These are phyloP conservation scores for Aspergillaceae sp. DNA, from an alignment of 2,329 filamentous ascomycete genomes.

Conservation along the genomic window DNA sequence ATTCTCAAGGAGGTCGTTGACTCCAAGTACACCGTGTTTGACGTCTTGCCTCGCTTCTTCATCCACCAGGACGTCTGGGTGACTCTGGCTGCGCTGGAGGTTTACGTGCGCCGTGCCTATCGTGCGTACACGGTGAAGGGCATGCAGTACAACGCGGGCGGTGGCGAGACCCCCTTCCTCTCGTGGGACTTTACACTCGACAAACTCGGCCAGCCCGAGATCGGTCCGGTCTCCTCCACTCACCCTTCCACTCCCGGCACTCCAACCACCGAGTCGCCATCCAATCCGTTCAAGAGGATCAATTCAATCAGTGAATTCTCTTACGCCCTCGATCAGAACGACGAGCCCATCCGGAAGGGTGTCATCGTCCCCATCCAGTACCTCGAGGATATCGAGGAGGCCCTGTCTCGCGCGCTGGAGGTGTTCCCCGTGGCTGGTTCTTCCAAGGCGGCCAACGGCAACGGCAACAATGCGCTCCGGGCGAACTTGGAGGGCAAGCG, in stretches of 20 bases:
- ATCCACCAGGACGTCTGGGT: conserved; percentile 92
- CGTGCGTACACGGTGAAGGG: conserved; percentile 87
- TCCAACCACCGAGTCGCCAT: conserved; percentile 47
- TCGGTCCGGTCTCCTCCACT: conserved; percentile 65
- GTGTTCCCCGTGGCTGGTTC: conserved; percentile 55
- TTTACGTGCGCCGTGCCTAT: conserved; percentile 93
- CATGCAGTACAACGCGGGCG: conserved; percentile 74
- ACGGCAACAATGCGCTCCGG: conserved; percentile 51
- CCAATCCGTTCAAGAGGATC: conserved; percentile 65
- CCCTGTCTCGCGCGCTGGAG: conserved; percentile 74
- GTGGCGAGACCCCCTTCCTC: conserved; percentile 59
- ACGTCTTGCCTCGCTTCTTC: conserved; percentile 92
- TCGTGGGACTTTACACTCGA: conserved; percentile 95
- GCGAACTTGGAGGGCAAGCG: conserved; percentile 68
- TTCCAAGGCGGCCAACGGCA: conserved; percentile 47
- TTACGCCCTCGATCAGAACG: conserved; percentile 64
- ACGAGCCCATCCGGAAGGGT: conserved; percentile 79
- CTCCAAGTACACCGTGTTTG: conserved; percentile 96
- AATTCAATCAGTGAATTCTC: conserved; percentile 96
- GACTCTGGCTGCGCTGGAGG: conserved; percentile 82
- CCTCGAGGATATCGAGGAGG: conserved; percentile 86
- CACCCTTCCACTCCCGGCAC: conserved; percentile 79
- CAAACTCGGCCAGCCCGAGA: conserved; percentile 87
- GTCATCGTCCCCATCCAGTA: conserved; percentile 90
- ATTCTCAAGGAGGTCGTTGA: conserved; percentile 96